Evolutionary conservation across 345 rosid species (phyloP).

Genomic region (Lepidium aucheri): DNA sequence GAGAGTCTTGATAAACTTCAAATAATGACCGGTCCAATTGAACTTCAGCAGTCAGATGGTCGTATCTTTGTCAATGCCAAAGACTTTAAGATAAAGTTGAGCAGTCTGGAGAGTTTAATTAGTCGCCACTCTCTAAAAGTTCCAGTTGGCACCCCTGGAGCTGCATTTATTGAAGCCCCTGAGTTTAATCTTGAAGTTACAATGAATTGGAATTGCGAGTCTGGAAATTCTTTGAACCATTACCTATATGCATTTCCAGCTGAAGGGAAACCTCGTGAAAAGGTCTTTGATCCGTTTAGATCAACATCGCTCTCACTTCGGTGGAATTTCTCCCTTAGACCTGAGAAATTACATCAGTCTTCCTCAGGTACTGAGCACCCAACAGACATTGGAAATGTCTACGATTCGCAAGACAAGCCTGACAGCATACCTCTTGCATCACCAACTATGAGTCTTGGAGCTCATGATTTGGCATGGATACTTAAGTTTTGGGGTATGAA

Average conservation of each 20-base stretch:
- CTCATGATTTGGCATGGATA: constrained; percentile 97
- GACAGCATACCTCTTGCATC: constrained; percentile 38
- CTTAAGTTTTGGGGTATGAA: constrained; percentile 75
- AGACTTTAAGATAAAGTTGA: constrained; percentile 68
- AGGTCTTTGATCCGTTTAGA: constrained; percentile 86
- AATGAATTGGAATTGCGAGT: constrained; percentile 93
- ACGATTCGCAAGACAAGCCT: constrained; percentile 22
- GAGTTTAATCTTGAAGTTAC: constrained; percentile 70
- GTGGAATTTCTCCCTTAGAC: constrained; percentile 84
- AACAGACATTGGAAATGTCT: constrained; percentile 4
- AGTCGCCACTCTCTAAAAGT: constrained; percentile 46
- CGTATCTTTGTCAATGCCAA: constrained; percentile 61
- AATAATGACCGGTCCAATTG: constrained; percentile 57
- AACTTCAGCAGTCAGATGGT: constrained; percentile 93
- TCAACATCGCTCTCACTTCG: constrained; percentile 90
- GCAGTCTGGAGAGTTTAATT: constrained; percentile 87
- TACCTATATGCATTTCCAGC: constrained; percentile 78
- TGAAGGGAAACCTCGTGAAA: constrained; percentile 78
- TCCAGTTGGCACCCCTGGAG: constrained; percentile 42
- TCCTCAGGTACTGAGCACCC: constrained; percentile 31
- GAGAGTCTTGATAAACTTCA: constrained; percentile 91
- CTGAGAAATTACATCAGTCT: constrained; percentile 43
- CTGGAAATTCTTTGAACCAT: constrained; percentile 87
- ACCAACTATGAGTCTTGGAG: constrained; percentile 73
- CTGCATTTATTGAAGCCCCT: constrained; percentile 69